Evolutionary conservation across 495 filamentous ascomycete species (phyloP).

Genomic region (Aspergillus wentii): DNA sequence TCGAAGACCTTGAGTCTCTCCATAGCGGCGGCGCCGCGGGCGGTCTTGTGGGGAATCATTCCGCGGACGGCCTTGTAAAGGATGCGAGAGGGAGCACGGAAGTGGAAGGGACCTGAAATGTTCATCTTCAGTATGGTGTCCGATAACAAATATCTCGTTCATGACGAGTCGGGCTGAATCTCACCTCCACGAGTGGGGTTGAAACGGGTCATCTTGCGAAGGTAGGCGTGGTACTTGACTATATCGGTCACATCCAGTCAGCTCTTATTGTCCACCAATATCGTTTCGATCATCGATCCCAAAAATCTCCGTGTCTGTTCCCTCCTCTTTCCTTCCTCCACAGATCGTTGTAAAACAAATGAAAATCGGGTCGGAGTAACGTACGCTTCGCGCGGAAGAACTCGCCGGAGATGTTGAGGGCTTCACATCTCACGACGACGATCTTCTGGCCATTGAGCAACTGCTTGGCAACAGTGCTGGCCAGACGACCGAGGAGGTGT

Average conservation of each 20-base stretch:
- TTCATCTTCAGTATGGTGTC: slow-evolving; percentile 31
- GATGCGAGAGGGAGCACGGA: slow-evolving; percentile 96
- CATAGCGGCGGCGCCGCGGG: slow-evolving; percentile 91
- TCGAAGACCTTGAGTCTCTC: slow-evolving; percentile 99
- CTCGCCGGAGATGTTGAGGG: slow-evolving; percentile 99
- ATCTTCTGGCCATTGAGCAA: slow-evolving; percentile 99
- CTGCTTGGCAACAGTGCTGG: slow-evolving; percentile 98
- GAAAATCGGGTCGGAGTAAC: slow-evolving; percentile 42
- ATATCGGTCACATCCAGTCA: slow-evolving; percentile 36
- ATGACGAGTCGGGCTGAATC: slow-evolving; percentile 21
- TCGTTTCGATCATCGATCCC: slow-evolving; percentile 1
- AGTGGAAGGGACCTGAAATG: slow-evolving; percentile 88
- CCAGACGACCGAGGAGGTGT: slow-evolving; percentile 97
- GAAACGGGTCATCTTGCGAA: slow-evolving; percentile 99
- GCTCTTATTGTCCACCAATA: slow-evolving; percentile 5
- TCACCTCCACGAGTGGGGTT: slow-evolving; percentile 96
- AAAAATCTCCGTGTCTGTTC: slow-evolving; percentile 6
- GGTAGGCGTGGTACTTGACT: slow-evolving; percentile 99
- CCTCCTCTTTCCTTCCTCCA: slow-evolving; percentile 6
- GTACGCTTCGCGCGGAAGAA: slow-evolving; percentile 99
- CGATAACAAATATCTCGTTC: background rate
- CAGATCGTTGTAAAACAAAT: background rate
- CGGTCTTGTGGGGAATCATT: slow-evolving; percentile 99
- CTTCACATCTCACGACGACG: slow-evolving; percentile 97
- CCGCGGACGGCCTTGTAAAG: slow-evolving; percentile 99